phyloP scores from a whole-genome alignment of 1,139 yeast species.

The Suhomyces atakaporum region DNA sequence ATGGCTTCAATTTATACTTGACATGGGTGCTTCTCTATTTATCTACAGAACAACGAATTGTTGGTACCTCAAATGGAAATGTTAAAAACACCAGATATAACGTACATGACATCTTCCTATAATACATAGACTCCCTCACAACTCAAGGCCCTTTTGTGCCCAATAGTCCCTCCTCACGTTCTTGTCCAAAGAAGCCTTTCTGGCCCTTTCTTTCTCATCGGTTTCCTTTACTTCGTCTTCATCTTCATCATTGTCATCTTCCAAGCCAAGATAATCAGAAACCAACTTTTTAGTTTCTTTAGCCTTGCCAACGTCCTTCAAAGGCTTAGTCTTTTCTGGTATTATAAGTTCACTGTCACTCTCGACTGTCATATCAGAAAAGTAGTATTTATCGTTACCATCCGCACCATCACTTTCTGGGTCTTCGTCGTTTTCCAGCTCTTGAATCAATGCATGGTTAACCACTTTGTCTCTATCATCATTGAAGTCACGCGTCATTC shows the following conservation, averaged over 20 bases:
- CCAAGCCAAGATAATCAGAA: conserved; percentile 31
- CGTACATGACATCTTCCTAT: too few species aligned
- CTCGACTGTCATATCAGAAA: conserved; percentile 47
- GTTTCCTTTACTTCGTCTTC: conserved; percentile 16
- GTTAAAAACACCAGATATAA: too few species aligned
- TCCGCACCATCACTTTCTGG: conserved; percentile 35
- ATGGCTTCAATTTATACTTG: too few species aligned
- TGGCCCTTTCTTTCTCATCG: conserved; percentile 17
- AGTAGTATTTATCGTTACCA: conserved; percentile 43
- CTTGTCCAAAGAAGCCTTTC: conserved; percentile 31
- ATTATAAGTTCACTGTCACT: conserved; percentile 31
- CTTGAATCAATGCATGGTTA: conserved; percentile 58
- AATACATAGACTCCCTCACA: conserved; percentile 12
- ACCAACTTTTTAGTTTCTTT: conserved; percentile 24
- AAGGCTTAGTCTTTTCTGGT: conserved; percentile 3
- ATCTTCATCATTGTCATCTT: conserved; percentile 17
- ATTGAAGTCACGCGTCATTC: conserved; percentile 74
- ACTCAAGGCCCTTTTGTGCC: conserved; percentile 47
- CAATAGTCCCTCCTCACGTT: conserved; percentile 44
- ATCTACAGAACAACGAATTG: too few species aligned
- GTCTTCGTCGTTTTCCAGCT: conserved; percentile 19
- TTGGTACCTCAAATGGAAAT: too few species aligned
- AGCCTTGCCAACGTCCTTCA: conserved; percentile 9
- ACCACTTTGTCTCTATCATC: conserved; percentile 70
- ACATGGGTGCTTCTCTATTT: too few species aligned